Conservation (phyloP, 83 land plant species). For the Diphasiastrum complanatum region DNA sequence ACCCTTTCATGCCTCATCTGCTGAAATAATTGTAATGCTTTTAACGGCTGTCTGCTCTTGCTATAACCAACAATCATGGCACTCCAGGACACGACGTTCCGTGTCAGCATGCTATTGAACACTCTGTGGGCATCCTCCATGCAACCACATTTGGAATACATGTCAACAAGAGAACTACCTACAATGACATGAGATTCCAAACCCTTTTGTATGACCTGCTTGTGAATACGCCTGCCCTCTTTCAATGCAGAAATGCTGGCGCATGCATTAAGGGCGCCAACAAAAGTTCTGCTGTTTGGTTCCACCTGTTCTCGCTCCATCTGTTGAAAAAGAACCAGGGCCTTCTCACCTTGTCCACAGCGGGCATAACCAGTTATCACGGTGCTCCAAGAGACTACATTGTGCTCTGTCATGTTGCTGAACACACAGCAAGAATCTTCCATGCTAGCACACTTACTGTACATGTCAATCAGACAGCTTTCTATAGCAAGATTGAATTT, state of each 20-base stretch:
- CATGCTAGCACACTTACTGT: slow-evolving; percentile 21
- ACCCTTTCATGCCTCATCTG: too few species aligned
- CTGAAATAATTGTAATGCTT: too few species aligned
- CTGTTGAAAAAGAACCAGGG: slow-evolving; percentile 17
- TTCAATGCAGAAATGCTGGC: not conserved
- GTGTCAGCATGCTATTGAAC: too few species aligned
- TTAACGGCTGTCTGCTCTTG: too few species aligned
- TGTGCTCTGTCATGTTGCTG: slow-evolving; percentile 20
- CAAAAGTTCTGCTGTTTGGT: slow-evolving; percentile 41
- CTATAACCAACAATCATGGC: too few species aligned
- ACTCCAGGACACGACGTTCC: too few species aligned
- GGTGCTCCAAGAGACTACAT: slow-evolving; percentile 35
- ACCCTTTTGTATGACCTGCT: slow-evolving; percentile 23
- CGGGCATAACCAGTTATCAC: slow-evolving; percentile 31
- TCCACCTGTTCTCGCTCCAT: slow-evolving; percentile 16
- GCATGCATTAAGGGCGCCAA: slow-evolving; percentile 36
- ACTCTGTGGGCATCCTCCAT: too few species aligned
- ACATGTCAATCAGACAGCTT: slow-evolving; percentile 27
- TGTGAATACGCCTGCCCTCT: not conserved
- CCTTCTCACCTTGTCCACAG: slow-evolving; percentile 11
- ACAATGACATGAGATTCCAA: slow-evolving; percentile 28
- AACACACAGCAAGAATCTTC: slow-evolving; percentile 17
- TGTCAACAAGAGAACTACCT: slow-evolving; percentile 30
- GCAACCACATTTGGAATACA: too few species aligned
- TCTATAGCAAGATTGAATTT: too few species aligned